These are phyloP conservation scores for Coniochaeta prunicola DNA, from an alignment of 2,329 filamentous ascomycete genomes.

Conservation along the genomic window DNA sequence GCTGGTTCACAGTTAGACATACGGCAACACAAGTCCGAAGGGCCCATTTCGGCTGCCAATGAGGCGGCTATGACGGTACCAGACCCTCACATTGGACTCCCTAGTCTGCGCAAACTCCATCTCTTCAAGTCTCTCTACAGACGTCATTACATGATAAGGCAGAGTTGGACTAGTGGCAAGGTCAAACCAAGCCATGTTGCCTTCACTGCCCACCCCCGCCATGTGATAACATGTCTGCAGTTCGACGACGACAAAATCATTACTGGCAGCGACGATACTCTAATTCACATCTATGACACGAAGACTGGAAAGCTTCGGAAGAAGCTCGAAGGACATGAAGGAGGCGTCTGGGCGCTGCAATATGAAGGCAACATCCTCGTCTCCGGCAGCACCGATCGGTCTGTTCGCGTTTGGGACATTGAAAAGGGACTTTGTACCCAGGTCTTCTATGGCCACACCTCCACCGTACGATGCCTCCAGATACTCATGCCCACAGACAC, in stretches of 20 bases:
- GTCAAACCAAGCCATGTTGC: constrained; percentile 86
- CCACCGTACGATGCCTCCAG: constrained; percentile 90
- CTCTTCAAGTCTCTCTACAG: constrained; percentile 96
- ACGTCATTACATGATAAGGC: constrained; percentile 81
- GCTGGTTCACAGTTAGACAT: constrained; percentile 27
- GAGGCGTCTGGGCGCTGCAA: constrained; percentile 94
- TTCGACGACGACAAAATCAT: constrained; percentile 98
- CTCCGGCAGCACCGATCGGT: constrained; percentile 91
- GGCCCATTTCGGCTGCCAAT: constrained; percentile 78
- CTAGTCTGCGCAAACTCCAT: constrained; percentile 75
- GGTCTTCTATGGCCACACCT: constrained; percentile 95
- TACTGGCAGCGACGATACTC: constrained; percentile 93
- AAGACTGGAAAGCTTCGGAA: constrained; percentile 82
- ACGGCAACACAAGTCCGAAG: constrained; percentile 59
- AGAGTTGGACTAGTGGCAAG: constrained; percentile 84
- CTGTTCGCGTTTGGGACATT: constrained; percentile 99
- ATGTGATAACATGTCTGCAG: constrained; percentile 95
- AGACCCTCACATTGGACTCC: constrained; percentile 71
- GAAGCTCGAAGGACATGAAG: constrained; percentile 87
- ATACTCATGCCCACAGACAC: constrained; percentile 84
- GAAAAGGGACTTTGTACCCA: constrained; percentile 88
- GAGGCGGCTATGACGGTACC: constrained; percentile 78
- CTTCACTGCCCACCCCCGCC: constrained; percentile 90
- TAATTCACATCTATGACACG: constrained; percentile 97
- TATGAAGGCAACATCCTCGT: constrained; percentile 94